Evolutionary conservation across 257 asterid genomes (phyloP).

Genomic region (Eustoma russellianum): DNA sequence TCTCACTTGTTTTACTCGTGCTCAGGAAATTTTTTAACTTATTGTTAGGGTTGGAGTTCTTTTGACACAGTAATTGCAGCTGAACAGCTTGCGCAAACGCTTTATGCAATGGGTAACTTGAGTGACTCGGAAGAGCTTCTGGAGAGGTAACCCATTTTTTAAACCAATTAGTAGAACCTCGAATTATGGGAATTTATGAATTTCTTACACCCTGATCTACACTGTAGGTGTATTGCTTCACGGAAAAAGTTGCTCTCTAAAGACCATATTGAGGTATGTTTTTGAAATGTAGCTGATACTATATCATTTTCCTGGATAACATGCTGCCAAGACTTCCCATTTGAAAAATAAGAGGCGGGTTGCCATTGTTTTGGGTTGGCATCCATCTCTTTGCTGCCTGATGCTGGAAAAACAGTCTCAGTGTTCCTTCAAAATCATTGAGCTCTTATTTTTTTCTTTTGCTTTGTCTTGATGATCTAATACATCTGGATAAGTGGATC

Average conservation of each 20-base stretch:
- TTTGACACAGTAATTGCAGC: conserved; percentile 73
- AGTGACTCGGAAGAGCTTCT: conserved; percentile 74
- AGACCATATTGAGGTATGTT: conserved; percentile 76
- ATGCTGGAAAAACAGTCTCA: no score
- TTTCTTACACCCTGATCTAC: conserved; percentile 14
- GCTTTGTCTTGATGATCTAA: no score
- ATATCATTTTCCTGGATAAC: no score
- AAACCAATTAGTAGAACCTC: conserved; percentile 13
- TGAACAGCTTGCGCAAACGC: conserved; percentile 74
- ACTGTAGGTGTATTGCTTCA: conserved; percentile 72
- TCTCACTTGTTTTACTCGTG: no score
- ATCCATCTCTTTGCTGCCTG: no score
- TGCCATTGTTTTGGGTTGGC: no score
- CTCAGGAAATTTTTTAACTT: no score
- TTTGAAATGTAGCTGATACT: not conserved
- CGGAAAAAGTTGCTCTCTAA: conserved; percentile 50
- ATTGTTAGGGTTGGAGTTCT: conserved; percentile 72
- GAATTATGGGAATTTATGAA: conserved; percentile 14
- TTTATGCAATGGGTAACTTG: conserved; percentile 52
- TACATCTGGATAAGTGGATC: not conserved
- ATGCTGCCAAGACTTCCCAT: no score
- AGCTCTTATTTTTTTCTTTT: no score
- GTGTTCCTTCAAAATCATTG: no score
- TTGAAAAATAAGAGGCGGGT: no score
- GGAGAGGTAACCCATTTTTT: conserved; percentile 40